Base-by-base conservation (phyloP, 345 rosid genomes). In the Rhodomyrtus tomentosa region DNA sequence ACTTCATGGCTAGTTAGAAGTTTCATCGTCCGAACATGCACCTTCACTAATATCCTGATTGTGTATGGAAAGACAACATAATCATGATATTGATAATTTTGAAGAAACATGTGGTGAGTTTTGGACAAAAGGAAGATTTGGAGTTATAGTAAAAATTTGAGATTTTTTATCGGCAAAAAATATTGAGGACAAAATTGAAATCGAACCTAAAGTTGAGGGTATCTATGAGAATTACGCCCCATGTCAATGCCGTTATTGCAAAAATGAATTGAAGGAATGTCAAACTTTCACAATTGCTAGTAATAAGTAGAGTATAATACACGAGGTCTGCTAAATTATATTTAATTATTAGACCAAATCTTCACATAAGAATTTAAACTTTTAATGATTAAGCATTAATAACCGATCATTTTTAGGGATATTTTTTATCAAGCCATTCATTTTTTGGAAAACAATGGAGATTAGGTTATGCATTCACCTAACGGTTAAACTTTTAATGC, bases 1-100 rank as follows among this genome's bases (percentile, higher is more conserved):
- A 27, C 73, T 13, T 59, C 9, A 27, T 5, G 0, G 0, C 36
- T 0, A 6, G 9, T 15, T 27, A 13, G 3, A 7, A 1, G 1
- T 27, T 27, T 27, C 7, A 58, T 58, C 14, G 0, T 14, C 2
- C 10, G 10, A 2, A 0, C 14, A 59, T 27, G 38, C 9, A 0
- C 15, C 20, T 59, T 59, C 38, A 32, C 2, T 6, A 0, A 0
- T 4, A 27, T 16, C 38, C 38, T n/a, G 7, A 10, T 7, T 18
- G 4, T 4, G 52, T 50, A 3, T 13, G 52, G 18, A 50, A 50
- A 18, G 5, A 50, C 5, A 50, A 1, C 16, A 50, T 3, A 5
- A 55, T 27, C 1, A 16, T n/a, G 0, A 58, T 27, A 8, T 58
- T 58, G 0, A 27, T 58, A 58, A 27, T 27, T 58, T 58, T 27